phyloP scores from a whole-genome alignment of 2,329 filamentous ascomycete genomes.

The Aureobasidium sp. region DNA sequence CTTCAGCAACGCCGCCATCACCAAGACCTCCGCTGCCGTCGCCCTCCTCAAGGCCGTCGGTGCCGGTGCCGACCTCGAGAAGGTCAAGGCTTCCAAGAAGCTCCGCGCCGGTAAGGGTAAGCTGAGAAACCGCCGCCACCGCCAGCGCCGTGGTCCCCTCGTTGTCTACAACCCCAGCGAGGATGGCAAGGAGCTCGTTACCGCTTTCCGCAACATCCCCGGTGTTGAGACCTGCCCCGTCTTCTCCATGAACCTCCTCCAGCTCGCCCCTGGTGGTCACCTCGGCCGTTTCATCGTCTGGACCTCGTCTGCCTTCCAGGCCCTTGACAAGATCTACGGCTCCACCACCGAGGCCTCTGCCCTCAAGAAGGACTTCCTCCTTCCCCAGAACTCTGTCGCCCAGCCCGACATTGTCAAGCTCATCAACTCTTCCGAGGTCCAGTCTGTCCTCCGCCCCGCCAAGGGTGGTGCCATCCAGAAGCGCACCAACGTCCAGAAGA shows the following conservation, averaged over 20 bases:
- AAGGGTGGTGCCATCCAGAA: slow-evolving; percentile 88
- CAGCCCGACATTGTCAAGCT: slow-evolving; percentile 94
- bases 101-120: slow-evolving; percentile 98
- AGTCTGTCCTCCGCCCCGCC: slow-evolving; percentile 87
- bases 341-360: slow-evolving; percentile 80
- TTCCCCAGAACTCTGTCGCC: slow-evolving; percentile 84
- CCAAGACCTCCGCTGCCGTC: slow-evolving; percentile 84
- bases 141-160: slow-evolving; percentile 94
- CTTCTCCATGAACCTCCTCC: slow-evolving; percentile 93
- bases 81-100: slow-evolving; percentile 96
- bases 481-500: slow-evolving; percentile 91
- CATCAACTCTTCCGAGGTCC: slow-evolving; percentile 98
- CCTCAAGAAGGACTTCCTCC: slow-evolving; percentile 98
- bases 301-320: slow-evolving; percentile 94
- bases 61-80: slow-evolving; percentile 83
- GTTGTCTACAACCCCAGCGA: slow-evolving; percentile 95
- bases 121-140: slow-evolving; percentile 91
- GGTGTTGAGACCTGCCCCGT: slow-evolving; percentile 96
- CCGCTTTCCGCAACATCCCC: slow-evolving; percentile 97
- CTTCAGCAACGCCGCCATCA: slow-evolving; percentile 70
- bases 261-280: slow-evolving; percentile 97
- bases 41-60: slow-evolving; percentile 85
- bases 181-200: slow-evolving; percentile 89
- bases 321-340: slow-evolving; percentile 95
- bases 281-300: slow-evolving; percentile 98